Conservation (phyloP, 2,329 filamentous ascomycete genomes). For the Pseudogymnoascus sp. region DNA sequence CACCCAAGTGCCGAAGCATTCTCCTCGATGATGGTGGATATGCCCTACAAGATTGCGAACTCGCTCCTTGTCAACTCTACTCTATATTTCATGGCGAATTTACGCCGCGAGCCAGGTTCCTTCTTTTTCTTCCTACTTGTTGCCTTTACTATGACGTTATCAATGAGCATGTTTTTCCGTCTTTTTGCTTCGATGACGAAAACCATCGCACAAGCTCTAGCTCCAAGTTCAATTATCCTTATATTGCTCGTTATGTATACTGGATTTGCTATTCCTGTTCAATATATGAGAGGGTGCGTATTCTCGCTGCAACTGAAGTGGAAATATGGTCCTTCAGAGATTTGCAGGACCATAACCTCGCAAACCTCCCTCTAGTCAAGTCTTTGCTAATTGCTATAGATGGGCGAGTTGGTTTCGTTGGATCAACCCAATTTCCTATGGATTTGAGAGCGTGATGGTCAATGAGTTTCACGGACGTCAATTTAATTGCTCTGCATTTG, state of each 20-base stretch:
- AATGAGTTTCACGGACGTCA: conserved; percentile 60
- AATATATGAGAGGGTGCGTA: conserved; percentile 5
- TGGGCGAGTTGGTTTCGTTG: conserved; percentile 57
- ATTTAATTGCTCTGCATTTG: conserved; percentile 42
- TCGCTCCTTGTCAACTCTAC: conserved; percentile 65
- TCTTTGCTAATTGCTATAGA: conserved; percentile 51
- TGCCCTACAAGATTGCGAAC: conserved; percentile 71
- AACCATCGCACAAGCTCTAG: conserved; percentile 58
- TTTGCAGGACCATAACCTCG: conserved; percentile 52
- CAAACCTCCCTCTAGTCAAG: conserved; percentile 40
- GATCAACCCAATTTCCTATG: conserved; percentile 61
- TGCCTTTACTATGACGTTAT: conserved; percentile 26
- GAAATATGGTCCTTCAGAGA: conserved; percentile 38
- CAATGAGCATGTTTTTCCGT: conserved; percentile 79
- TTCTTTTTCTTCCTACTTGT: conserved; percentile 69
- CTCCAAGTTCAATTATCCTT: conserved; percentile 50
- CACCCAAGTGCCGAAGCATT: conserved; percentile 83
- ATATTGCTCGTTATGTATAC: conserved; percentile 46
- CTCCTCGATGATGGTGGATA: conserved; percentile 72
- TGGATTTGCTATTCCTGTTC: conserved; percentile 39
- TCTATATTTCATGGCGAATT: conserved; percentile 77
- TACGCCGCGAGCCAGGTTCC: conserved; percentile 30
- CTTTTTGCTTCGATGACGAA: conserved; percentile 67
- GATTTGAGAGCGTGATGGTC: conserved; percentile 57
- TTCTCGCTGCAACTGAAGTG: neutral